Evolutionary conservation across 2,329 filamentous ascomycete species (phyloP).

Genomic region (Aspergillus pseudoviridinutans): DNA sequence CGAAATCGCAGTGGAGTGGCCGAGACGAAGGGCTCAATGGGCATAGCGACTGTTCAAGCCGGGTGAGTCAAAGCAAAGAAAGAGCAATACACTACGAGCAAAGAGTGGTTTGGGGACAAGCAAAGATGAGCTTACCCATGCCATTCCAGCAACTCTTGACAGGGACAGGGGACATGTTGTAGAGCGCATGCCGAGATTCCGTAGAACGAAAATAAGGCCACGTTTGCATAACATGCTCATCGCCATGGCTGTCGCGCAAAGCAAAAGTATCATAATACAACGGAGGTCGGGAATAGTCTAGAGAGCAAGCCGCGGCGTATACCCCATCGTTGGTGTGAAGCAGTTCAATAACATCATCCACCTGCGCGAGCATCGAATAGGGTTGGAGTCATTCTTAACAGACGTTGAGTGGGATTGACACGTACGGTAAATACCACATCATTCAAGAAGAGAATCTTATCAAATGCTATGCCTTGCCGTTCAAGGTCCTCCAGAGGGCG

Average conservation of each 20-base stretch:
- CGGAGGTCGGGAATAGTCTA: slow-evolving; percentile 66
- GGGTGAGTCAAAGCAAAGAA: background rate
- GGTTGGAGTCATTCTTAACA: slow-evolving; percentile 11
- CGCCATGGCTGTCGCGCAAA: slow-evolving; percentile 62
- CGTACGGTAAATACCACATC: slow-evolving; percentile 44
- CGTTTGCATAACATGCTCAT: slow-evolving; percentile 59
- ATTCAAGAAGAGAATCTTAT: slow-evolving; percentile 57
- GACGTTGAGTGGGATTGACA: background rate
- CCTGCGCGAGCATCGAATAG: slow-evolving; percentile 17
- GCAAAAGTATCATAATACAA: slow-evolving; percentile 73
- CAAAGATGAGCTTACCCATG: slow-evolving; percentile 42
- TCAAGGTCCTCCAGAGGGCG: slow-evolving; percentile 53
- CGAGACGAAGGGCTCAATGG: slow-evolving; percentile 16
- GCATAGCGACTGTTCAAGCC: slow-evolving; percentile 21
- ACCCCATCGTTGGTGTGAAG: slow-evolving; percentile 55
- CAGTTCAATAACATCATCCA: slow-evolving; percentile 52
- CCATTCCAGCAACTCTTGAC: slow-evolving; percentile 69
- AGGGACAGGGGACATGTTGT: slow-evolving; percentile 51
- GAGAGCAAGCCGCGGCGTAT: slow-evolving; percentile 66
- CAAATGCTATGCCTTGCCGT: slow-evolving; percentile 50
- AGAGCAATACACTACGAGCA: background rate
- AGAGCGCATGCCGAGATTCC: slow-evolving; percentile 52
- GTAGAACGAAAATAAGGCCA: slow-evolving; percentile 54
- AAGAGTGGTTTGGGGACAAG: background rate
- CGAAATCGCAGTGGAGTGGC: slow-evolving; percentile 55